These are phyloP conservation scores for Pestalotiopsis fici DNA, from an alignment of 2,329 filamentous ascomycete species.

Conservation along the genomic window DNA sequence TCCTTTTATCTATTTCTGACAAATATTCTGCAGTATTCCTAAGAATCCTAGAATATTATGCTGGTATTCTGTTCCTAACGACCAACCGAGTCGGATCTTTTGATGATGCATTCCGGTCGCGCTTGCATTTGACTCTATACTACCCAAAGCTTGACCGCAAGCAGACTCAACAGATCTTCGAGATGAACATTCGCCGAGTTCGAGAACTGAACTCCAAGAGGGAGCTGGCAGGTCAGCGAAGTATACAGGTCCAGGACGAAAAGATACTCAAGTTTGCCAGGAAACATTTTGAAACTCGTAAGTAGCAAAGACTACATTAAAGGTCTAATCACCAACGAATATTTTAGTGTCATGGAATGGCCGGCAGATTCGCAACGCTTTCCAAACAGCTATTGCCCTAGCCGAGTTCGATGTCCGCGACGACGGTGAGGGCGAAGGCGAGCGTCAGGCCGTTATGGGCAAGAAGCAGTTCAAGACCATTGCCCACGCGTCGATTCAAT, in stretches of 20 bases:
- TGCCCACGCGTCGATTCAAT: conserved; percentile 2
- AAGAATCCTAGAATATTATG: conserved; percentile 31
- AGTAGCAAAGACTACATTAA: too few relatives aligned
- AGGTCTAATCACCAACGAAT: too few relatives aligned
- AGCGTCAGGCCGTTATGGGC: neutral
- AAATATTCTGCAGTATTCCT: conserved; percentile 29
- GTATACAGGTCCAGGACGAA: neutral
- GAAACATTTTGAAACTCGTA: neutral
- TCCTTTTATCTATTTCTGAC: too few relatives aligned
- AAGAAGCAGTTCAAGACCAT: conserved; percentile 10
- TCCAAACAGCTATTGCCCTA: conserved; percentile 9
- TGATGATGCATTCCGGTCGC: conserved; percentile 24
- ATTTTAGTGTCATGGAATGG: conserved; percentile 5
- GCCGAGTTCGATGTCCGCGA: conserved; percentile 2
- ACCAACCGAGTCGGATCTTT: conserved; percentile 22
- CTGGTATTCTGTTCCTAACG: conserved; percentile 22
- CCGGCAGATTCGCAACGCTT: conserved; percentile 12
- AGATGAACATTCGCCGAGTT: conserved; percentile 31
- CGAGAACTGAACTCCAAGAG: neutral
- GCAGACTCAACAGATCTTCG: conserved; percentile 17
- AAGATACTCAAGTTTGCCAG: conserved; percentile 4
- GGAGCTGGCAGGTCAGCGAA: neutral
- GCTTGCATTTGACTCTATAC: conserved; percentile 20
- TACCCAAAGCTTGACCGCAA: conserved; percentile 15
- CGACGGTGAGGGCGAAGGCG: neutral